These are phyloP conservation scores for Pythium brachiatum DNA, from an alignment of 352 stramenopile species.

Conservation along the genomic window DNA sequence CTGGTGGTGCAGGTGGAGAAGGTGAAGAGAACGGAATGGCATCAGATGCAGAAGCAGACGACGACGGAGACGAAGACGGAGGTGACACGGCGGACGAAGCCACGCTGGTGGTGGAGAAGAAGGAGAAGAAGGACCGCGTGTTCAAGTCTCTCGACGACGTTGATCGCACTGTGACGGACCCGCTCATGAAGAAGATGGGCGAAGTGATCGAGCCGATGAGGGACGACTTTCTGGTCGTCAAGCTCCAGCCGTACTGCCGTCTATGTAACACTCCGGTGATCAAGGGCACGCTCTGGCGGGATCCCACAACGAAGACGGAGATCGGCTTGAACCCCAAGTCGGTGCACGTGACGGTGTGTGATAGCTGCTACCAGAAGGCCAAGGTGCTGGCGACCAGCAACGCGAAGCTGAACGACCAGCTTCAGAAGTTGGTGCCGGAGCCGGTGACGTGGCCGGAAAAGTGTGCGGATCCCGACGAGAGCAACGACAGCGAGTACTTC, in stretches of 20 bases:
- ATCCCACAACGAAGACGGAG: slow-evolving; percentile 33
- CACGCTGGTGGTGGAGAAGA: slow-evolving; percentile 1
- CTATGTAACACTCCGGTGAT: slow-evolving; percentile 76
- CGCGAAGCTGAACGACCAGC: slow-evolving; percentile 34
- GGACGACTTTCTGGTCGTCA: slow-evolving; percentile 88
- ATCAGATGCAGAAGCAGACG: slow-evolving; percentile 36
- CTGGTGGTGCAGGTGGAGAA: slow-evolving; percentile 7
- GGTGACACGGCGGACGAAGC: slow-evolving; percentile 14
- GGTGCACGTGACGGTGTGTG: slow-evolving; percentile 73
- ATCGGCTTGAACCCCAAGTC: slow-evolving; percentile 49
- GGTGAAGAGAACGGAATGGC: slow-evolving; percentile 29
- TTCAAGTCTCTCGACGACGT: slow-evolving; percentile 58
- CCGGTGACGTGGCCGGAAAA: slow-evolving; percentile 63
- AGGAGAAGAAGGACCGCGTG: slow-evolving; percentile 27
- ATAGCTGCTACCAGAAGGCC: slow-evolving; percentile 75
- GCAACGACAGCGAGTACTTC: slow-evolving; percentile 90
- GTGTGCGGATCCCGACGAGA: slow-evolving; percentile 73
- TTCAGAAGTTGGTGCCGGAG: slow-evolving; percentile 56
- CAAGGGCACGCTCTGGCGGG: slow-evolving; percentile 65
- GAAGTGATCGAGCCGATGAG: slow-evolving; percentile 90
- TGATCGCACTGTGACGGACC: slow-evolving; percentile 66
- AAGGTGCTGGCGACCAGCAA: slow-evolving; percentile 41
- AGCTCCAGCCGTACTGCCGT: slow-evolving; percentile 79
- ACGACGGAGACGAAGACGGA: slow-evolving; percentile 35
- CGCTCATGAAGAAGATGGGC: slow-evolving; percentile 83